phyloP scores from a whole-genome alignment of 371 early-diverging fungal species.

The Haplosporangium sp. region DNA sequence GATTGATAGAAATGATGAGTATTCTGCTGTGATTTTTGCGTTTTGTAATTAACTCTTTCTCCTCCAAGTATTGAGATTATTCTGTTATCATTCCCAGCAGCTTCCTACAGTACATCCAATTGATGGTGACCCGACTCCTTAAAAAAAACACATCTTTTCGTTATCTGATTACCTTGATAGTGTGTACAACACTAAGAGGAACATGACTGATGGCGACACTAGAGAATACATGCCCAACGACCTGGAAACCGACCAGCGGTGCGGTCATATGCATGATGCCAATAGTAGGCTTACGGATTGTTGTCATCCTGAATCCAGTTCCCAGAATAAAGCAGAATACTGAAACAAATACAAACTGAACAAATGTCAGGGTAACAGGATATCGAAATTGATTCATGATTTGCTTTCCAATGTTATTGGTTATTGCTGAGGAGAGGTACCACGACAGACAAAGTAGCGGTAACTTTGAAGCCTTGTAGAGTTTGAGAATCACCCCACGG shows the following conservation, averaged over 20 bases:
- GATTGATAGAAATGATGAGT: no score
- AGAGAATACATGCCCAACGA: conserved; percentile 85
- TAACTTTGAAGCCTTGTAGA: conserved; percentile 57
- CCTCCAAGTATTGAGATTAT: no score
- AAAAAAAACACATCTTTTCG: conserved; percentile 18
- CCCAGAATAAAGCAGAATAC: conserved; percentile 66
- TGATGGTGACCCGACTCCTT: conserved; percentile 39
- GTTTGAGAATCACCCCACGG: conserved; percentile 21
- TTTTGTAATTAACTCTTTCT: no score
- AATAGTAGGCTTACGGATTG: conserved; percentile 64
- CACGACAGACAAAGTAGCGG: conserved; percentile 73
- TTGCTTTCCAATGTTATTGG: conserved; percentile 87
- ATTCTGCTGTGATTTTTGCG: no score
- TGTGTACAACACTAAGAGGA: conserved; percentile 88
- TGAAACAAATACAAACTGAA: conserved; percentile 82
- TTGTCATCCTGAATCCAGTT: conserved; percentile 55
- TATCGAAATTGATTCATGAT: conserved; percentile 76
- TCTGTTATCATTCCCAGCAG: no score
- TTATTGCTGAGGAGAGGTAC: conserved; percentile 84
- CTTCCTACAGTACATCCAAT: conserved; percentile 51
- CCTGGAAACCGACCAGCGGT: conserved; percentile 82
- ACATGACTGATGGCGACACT: conserved; percentile 81
- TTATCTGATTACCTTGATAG: conserved; percentile 79
- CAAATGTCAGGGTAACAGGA: conserved; percentile 85
- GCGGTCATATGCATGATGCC: conserved; percentile 71